Conservation (phyloP, 2,329 filamentous ascomycete species). For the Juglanconis juglandina region DNA sequence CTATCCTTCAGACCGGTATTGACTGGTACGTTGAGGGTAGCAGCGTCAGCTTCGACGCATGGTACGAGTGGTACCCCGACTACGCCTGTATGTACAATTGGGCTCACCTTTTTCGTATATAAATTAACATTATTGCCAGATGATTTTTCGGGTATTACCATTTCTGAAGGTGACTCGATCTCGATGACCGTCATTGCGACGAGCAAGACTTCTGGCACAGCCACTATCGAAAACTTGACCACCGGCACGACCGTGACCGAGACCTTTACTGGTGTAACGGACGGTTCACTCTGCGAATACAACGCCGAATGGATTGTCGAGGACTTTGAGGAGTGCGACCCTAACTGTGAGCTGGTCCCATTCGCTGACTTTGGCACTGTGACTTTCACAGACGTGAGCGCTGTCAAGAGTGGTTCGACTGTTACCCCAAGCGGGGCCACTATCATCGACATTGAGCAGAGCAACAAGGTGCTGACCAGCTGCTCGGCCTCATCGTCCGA, state of each 20-base stretch:
- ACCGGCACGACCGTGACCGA: slow-evolving; percentile 49
- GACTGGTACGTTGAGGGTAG: slow-evolving; percentile 47
- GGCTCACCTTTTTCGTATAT: neutral
- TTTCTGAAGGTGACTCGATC: slow-evolving; percentile 22
- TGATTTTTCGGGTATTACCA: slow-evolving; percentile 20
- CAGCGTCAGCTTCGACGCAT: slow-evolving; percentile 46
- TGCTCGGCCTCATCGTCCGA: slow-evolving; percentile 19
- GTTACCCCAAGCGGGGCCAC: slow-evolving; percentile 46
- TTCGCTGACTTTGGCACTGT: slow-evolving; percentile 47
- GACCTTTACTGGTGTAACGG: slow-evolving; percentile 40
- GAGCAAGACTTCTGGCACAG: slow-evolving; percentile 39
- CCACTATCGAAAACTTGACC: slow-evolving; percentile 44
- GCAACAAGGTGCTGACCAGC: slow-evolving; percentile 54
- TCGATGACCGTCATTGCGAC: slow-evolving; percentile 33
- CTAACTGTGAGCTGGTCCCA: slow-evolving; percentile 34
- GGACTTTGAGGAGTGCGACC: slow-evolving; percentile 38
- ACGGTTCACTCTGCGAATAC: slow-evolving; percentile 44
- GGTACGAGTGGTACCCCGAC: slow-evolving; percentile 62
- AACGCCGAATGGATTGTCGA: slow-evolving; percentile 65
- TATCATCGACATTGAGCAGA: slow-evolving; percentile 62
- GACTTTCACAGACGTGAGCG: slow-evolving; percentile 37
- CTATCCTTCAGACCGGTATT: slow-evolving; percentile 55
- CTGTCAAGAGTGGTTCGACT: slow-evolving; percentile 26
- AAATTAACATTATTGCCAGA: neutral
- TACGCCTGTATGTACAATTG: slow-evolving; percentile 33